Evolutionary conservation across 192 early-diverging fungal species (phyloP).

Genomic region (Coemansia reversa): DNA sequence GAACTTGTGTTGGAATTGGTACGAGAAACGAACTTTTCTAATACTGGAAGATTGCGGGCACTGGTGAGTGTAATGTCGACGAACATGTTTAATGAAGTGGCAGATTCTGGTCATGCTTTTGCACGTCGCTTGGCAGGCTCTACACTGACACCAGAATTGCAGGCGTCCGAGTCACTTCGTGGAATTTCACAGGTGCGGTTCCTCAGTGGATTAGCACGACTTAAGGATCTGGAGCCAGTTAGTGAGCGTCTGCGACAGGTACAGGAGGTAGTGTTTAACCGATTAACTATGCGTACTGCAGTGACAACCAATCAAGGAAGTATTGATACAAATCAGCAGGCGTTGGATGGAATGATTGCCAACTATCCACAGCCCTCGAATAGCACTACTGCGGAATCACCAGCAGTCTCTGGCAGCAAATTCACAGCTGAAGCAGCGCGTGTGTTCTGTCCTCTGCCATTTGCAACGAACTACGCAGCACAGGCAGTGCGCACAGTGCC

Average conservation of each 20-base stretch:
- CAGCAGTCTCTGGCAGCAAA: conserved; percentile 12
- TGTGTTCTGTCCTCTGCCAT: conserved; percentile 80
- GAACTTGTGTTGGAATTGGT: conserved; percentile 70
- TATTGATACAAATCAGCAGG: conserved; percentile 33
- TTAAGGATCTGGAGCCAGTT: conserved; percentile 60
- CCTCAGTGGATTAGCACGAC: conserved; percentile 68
- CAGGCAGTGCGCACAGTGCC: conserved; percentile 75
- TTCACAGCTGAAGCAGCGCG: conserved; percentile 54
- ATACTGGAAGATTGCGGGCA: conserved; percentile 70
- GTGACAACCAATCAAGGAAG: conserved; percentile 36
- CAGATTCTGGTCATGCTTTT: conserved; percentile 77
- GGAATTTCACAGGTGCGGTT: conserved; percentile 77
- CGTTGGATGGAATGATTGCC: conserved; percentile 29
- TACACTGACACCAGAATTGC: conserved; percentile 58
- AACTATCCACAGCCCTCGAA: conserved; percentile 18
- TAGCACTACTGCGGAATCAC: background rate
- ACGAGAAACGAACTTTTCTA: conserved; percentile 68
- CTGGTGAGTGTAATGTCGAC: conserved; percentile 72
- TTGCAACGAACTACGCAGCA: conserved; percentile 82
- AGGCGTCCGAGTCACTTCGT: conserved; percentile 49
- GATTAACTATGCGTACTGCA: conserved; percentile 39
- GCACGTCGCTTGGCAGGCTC: conserved; percentile 72
- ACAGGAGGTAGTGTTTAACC: conserved; percentile 46
- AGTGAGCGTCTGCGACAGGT: conserved; percentile 59
- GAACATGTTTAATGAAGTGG: conserved; percentile 75